A percentile compares a stretch with the other conserved stretches of the same genome.
Evolutionary conservation across 1,139 yeast genomes (phyloP).

Genomic region (Diutina pseudorugosa): DNA sequence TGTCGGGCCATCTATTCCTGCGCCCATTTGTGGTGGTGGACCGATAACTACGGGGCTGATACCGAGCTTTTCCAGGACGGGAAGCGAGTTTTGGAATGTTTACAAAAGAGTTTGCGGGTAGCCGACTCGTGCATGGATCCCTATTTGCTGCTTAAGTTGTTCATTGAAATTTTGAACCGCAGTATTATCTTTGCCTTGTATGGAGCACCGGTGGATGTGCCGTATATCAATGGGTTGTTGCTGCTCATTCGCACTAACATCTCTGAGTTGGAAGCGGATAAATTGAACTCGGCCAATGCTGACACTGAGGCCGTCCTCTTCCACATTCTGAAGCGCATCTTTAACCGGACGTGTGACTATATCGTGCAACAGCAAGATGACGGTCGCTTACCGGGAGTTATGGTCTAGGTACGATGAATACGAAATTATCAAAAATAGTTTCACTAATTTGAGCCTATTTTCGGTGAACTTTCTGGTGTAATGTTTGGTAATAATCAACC

Average conservation of each 20-base stretch:
- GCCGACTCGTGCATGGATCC: slow-evolving; percentile 93
- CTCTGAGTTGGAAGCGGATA: slow-evolving; percentile 34
- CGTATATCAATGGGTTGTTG: slow-evolving; percentile 75
- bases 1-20: slow-evolving; percentile 84
- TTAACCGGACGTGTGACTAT: slow-evolving; percentile 56
- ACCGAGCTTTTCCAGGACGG: slow-evolving; percentile 17
- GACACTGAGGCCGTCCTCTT: slow-evolving; percentile 25
- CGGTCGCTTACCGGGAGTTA: slow-evolving; percentile 40
- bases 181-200: slow-evolving; percentile 78
- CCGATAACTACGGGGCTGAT: slow-evolving; percentile 6
- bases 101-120: slow-evolving; percentile 61
- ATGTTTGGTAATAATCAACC: no score
- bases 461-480: no score
- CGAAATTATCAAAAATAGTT: not conserved
- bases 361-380: slow-evolving; percentile 58
- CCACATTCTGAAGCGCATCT: slow-evolving; percentile 24
- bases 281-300: slow-evolving; percentile 13
- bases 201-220: slow-evolving; percentile 62
- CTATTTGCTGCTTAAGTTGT: slow-evolving; percentile 63
- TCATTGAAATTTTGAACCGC: slow-evolving; percentile 80
- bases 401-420: slow-evolving; percentile 8
- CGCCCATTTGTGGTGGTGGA: slow-evolving; percentile 91
- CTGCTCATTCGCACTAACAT: slow-evolving; percentile 74
- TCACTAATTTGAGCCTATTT: no score
- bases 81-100: slow-evolving; percentile 35